phyloP scores from a whole-genome alignment of 176 grass and related monocot species.

The Musa beccarii region DNA sequence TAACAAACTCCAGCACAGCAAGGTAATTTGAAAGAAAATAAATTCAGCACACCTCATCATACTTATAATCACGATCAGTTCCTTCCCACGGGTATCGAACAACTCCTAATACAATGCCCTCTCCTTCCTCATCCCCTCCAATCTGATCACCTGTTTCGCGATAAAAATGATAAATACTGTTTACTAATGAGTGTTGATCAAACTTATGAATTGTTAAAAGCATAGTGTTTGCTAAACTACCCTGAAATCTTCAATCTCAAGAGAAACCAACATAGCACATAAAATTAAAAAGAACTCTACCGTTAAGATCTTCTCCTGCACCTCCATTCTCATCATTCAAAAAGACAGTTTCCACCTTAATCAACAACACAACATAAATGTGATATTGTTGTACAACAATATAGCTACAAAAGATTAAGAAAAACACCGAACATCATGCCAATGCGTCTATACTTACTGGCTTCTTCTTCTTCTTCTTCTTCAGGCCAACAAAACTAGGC shows the following conservation, averaged over 20 bases:
- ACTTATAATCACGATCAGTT: slow-evolving; percentile 57
- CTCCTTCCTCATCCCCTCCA: slow-evolving; percentile 65
- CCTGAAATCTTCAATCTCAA: background rate
- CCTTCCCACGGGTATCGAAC: slow-evolving; percentile 72
- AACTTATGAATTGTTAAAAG: background rate
- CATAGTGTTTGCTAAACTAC: background rate
- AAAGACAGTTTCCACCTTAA: slow-evolving; percentile 62
- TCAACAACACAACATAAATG: slow-evolving; percentile 13
- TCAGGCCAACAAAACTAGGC: slow-evolving; percentile 50
- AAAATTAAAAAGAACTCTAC: slow-evolving; percentile 20
- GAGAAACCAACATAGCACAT: background rate
- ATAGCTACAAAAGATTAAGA: background rate
- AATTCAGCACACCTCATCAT: slow-evolving; percentile 45
- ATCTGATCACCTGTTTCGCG: slow-evolving; percentile 30
- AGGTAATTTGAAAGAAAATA: background rate
- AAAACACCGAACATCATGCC: background rate
- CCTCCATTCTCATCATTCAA: slow-evolving; percentile 32
- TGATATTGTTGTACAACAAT: background rate
- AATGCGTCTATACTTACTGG: slow-evolving; percentile 15
- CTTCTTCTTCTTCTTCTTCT: slow-evolving; percentile 90
- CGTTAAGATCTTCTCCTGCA: slow-evolving; percentile 27
- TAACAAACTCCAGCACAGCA: background rate
- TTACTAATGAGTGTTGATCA: too few relatives aligned
- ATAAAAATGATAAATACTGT: too few relatives aligned
- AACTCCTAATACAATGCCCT: slow-evolving; percentile 51